A percentile compares a stretch with the other conserved stretches of the same genome.
These are phyloP conservation scores for Chrysosporium queenslandicum DNA, from an alignment of 2,329 filamentous ascomycete species.

Conservation along the genomic window DNA sequence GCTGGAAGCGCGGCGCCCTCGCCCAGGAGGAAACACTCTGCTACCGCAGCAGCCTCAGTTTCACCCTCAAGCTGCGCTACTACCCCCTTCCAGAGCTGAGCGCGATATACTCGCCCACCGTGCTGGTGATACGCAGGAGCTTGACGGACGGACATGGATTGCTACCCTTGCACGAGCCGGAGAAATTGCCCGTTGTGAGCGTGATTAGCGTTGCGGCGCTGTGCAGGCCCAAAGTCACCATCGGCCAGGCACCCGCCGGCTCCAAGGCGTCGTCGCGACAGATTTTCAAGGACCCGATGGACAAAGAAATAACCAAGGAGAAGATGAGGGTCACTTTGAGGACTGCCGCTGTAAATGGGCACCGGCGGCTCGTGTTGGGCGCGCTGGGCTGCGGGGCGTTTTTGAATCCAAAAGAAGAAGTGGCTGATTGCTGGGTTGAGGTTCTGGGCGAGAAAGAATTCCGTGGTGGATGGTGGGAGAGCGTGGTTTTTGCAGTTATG, in stretches of 20 bases:
- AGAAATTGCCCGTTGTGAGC: conserved; percentile 44
- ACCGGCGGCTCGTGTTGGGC: conserved; percentile 54
- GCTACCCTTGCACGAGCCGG: conserved; percentile 31
- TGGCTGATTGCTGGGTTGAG: conserved; percentile 54
- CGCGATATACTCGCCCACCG: conserved; percentile 51
- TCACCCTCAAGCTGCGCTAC: conserved; percentile 33
- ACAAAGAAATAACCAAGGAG: conserved; percentile 47
- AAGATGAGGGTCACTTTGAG: conserved; percentile 55
- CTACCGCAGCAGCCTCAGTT: conserved; percentile 45
- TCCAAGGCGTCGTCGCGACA: conserved; percentile 15
- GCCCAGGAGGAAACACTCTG: conserved; percentile 63
- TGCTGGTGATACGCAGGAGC: conserved; percentile 49
- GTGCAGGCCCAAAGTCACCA: conserved; percentile 31
- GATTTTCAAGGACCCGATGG: conserved; percentile 35
- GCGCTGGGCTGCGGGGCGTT: conserved; percentile 62
- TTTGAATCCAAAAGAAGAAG: conserved; percentile 50
- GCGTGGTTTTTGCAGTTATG: conserved; percentile 55
- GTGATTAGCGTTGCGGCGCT: conserved; percentile 53
- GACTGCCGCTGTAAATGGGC: conserved; percentile 48
- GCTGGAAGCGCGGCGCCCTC: conserved; percentile 51
- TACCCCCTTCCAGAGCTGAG: conserved; percentile 46
- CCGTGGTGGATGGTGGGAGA: conserved; percentile 53
- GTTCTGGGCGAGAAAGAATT: conserved; percentile 55
- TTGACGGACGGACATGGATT: conserved; percentile 41
- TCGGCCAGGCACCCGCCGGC: conserved; percentile 14